Base-by-base conservation (phyloP, 2,329 filamentous ascomycete genomes). In the Fusarium caatingaense region DNA sequence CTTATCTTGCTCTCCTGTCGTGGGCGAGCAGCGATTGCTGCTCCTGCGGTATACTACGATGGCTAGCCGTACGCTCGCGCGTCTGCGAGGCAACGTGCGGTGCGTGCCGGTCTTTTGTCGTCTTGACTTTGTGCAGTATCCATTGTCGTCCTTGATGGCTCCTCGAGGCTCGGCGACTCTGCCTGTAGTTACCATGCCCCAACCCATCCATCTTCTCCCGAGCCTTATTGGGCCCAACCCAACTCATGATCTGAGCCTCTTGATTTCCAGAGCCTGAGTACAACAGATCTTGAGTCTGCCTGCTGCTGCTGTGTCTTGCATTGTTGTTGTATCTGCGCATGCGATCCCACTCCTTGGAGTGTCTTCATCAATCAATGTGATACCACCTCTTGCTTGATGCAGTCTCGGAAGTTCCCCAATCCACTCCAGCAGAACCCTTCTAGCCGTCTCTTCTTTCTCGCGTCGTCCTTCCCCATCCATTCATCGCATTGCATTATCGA, bases 361-460 rank as follows among this genome's bases (percentile, higher is more conserved):
- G 73, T 76, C 66, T 64, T 76, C 71, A 76, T 76, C 76, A 76
- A 73, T 76, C 76, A 75, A 75, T 74, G 76, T 78, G 76, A 78
- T 78, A 78, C 76, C 72, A 77, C 71, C 70, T 73, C 59, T 74
- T 74, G 73, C 73, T 76, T 75, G 74, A 77, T 77, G 76, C 76
- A 78, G 69, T 76, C 76, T 77, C 71, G 68, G 72, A 68, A 65
- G 69, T 69, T 71, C 71, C 76, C 75, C 71, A 75, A 76, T 74
- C 70, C 74, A 75, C 73, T 68, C 72, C 74, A 68, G 73, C 68
- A 71, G 32, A 75, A 61, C 66, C 71, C 69, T 71, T 71, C 74
- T 68, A 62, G 63, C 66, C 68, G 67, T 74, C 66, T 76, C 73
- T 72, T 68, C 67, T 68, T 72, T 73, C 71, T 77, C 74, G 70